Conservation (phyloP, 495 filamentous ascomycete species). For the Friedmanniomyces endolithicus region DNA sequence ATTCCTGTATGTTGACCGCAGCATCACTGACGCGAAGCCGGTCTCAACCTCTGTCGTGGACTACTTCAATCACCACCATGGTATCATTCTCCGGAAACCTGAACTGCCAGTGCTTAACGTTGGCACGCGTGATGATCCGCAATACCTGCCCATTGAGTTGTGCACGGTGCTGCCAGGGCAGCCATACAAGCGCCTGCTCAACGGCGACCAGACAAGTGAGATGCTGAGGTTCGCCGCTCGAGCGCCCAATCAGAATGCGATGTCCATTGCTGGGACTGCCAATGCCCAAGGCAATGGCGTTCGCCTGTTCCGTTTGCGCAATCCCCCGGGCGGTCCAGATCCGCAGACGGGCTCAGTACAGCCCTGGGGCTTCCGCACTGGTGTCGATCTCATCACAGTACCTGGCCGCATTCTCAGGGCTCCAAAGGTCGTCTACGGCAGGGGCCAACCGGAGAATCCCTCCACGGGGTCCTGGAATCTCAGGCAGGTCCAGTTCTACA, state of each 20-base stretch:
- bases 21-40: background rate
- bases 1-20: slow-evolving; percentile 32
- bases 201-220: slow-evolving; percentile 40
- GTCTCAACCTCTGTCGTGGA: slow-evolving; percentile 14
- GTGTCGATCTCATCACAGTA: slow-evolving; percentile 11
- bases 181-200: slow-evolving; percentile 42
- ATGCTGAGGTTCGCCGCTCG: slow-evolving; percentile 66
- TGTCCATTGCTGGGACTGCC: slow-evolving; percentile 40
- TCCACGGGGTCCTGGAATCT: slow-evolving; percentile 16
- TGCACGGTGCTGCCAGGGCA: slow-evolving; percentile 57
- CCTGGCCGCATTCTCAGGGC: slow-evolving; percentile 9
- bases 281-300: slow-evolving; percentile 35
- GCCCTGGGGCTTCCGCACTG: slow-evolving; percentile 11
- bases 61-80: slow-evolving; percentile 32
- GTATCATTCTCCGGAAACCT: slow-evolving; percentile 29
- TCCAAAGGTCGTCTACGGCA: slow-evolving; percentile 12
- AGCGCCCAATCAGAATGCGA: slow-evolving; percentile 49
- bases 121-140: slow-evolving; percentile 35
- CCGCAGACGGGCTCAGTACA: background rate
- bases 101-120: slow-evolving; percentile 39
- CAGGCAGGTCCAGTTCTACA: background rate
- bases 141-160: slow-evolving; percentile 56
- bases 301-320: slow-evolving; percentile 34
- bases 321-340: slow-evolving; percentile 14
- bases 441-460: background rate